Conservation (phyloP, 805 yeast genomes). For the Schwanniomyces polymorphus region DNA sequence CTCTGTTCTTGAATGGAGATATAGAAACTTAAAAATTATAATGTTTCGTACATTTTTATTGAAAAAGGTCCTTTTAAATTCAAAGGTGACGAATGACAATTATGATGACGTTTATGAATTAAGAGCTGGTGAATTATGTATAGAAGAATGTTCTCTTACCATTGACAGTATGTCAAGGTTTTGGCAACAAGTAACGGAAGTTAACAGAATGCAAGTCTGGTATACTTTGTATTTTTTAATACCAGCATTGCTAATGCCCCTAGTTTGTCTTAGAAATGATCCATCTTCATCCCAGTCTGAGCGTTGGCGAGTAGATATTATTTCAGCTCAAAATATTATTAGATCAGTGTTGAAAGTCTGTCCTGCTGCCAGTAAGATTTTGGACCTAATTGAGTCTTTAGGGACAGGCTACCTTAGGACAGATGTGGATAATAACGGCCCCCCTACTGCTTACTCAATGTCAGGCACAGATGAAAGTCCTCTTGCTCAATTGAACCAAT, state of each 20-base stretch:
- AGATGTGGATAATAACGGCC: neutral
- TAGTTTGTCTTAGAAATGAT: constrained; percentile 16
- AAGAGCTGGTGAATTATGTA: constrained; percentile 14
- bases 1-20: constrained; percentile 14
- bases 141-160: constrained; percentile 13
- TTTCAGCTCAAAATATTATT: constrained; percentile 8
- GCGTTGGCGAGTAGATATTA: constrained; percentile 10
- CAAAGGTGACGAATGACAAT: neutral
- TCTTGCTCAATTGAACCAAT: constrained; percentile 13
- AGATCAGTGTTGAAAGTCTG: constrained; percentile 9
- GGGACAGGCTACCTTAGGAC: constrained; percentile 10
- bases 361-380: constrained; percentile 13
- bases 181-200: constrained; percentile 9
- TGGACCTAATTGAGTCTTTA: constrained; percentile 12
- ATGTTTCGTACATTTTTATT: constrained; percentile 16
- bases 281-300: constrained; percentile 9
- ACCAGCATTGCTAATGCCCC: constrained; percentile 17
- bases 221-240: constrained; percentile 15
- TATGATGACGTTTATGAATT: constrained; percentile 10
- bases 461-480: constrained; percentile 15
- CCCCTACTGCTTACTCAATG: neutral
- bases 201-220: constrained; percentile 17
- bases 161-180: constrained; percentile 10
- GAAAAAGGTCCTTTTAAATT: constrained; percentile 8
- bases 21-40: constrained; percentile 14